phyloP scores from a whole-genome alignment of 306 rosid species.

The Datisca glomerata region DNA sequence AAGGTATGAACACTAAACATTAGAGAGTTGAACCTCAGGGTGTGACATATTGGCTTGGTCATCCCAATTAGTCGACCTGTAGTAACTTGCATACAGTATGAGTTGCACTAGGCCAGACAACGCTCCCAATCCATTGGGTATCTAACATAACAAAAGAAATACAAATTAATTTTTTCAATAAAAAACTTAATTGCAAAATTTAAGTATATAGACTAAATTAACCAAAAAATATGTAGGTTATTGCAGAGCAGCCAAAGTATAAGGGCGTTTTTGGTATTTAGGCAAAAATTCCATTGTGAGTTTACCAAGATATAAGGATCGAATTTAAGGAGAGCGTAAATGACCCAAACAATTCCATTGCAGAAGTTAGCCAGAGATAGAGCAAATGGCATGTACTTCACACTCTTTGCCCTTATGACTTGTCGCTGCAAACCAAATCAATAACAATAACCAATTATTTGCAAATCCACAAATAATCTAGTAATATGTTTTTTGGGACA shows the following conservation, averaged over 20 bases:
- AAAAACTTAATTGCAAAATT: no score
- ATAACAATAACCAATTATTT: neutral
- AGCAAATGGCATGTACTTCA: constrained; percentile 65
- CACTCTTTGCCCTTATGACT: constrained; percentile 63
- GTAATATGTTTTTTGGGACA: no score
- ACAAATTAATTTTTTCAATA: neutral
- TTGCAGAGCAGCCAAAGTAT: no score
- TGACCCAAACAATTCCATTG: constrained; percentile 39
- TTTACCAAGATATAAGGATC: constrained; percentile 23
- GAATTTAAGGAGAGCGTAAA: constrained; percentile 41
- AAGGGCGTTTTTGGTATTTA: no score
- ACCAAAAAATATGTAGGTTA: no score
- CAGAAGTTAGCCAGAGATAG: constrained; percentile 45
- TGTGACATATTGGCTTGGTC: neutral
- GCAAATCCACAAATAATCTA: neutral
- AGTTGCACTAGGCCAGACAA: neutral
- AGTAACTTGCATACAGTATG: neutral
- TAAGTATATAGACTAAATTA: no score
- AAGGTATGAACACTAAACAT: neutral
- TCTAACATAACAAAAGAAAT: neutral
- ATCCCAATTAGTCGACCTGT: neutral
- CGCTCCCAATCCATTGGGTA: constrained; percentile 2
- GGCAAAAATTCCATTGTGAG: no score
- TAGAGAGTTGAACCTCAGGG: neutral
- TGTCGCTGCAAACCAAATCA: constrained; percentile 16